These are phyloP conservation scores for Penicillium ochrochloron DNA, from an alignment of 495 filamentous ascomycete genomes.

Conservation along the genomic window DNA sequence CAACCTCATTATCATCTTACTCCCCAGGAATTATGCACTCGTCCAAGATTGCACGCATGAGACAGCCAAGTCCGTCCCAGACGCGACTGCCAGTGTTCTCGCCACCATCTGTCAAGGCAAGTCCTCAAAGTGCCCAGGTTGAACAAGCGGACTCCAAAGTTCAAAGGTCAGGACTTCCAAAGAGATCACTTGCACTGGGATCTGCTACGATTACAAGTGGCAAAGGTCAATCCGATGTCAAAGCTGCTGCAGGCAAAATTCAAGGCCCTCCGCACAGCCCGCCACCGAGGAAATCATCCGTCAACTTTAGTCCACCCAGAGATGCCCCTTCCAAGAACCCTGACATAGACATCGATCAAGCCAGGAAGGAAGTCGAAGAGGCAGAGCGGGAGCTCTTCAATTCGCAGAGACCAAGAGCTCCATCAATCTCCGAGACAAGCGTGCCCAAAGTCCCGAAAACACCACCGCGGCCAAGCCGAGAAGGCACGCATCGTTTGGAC, in stretches of 20 bases:
- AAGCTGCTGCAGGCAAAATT: constrained; percentile 3
- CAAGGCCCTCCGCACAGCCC: constrained; percentile 59
- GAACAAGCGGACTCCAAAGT: constrained; percentile 65
- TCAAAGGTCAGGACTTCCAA: constrained; percentile 55
- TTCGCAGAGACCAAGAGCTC: constrained; percentile 7
- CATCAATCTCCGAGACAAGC: constrained; percentile 3
- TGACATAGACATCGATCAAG: constrained; percentile 30
- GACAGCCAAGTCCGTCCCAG: constrained; percentile 67
- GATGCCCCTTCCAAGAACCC: constrained; percentile 23
- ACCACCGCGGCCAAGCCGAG: constrained; percentile 71
- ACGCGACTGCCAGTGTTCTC: constrained; percentile 67
- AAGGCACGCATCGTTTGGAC: constrained; percentile 72
- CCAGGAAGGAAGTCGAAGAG: constrained; percentile 32
- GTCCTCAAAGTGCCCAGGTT: constrained; percentile 65
- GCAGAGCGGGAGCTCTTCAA: constrained; percentile 32
- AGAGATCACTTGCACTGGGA: constrained; percentile 7
- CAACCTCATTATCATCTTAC: constrained; percentile 95
- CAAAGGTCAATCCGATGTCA: constrained; percentile 7
- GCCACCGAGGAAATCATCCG: constrained; percentile 66
- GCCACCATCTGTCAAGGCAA: constrained; percentile 49
- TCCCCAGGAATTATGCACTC: constrained; percentile 80
- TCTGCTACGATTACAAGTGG: background rate
- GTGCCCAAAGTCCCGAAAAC: constrained; percentile 23
- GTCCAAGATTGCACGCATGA: constrained; percentile 58
- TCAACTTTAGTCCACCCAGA: constrained; percentile 48